A percentile compares a stretch with the other conserved stretches of the same genome.
Evolutionary conservation across 2,329 filamentous ascomycete species (phyloP).

Genomic region (Elsinoe australis): DNA sequence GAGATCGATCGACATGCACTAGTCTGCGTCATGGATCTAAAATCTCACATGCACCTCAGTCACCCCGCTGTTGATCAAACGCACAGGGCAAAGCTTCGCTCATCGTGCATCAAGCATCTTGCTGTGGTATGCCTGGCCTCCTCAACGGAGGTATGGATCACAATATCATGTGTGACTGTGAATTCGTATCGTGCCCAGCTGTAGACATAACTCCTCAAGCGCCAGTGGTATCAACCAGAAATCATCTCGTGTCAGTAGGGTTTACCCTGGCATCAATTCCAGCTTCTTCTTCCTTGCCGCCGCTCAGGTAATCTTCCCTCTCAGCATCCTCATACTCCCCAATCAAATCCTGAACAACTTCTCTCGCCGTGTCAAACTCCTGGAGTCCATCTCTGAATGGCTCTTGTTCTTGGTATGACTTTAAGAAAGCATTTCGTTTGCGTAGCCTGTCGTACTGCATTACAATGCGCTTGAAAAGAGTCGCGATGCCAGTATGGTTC

Average conservation of each 20-base stretch:
- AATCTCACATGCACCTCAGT: slow-evolving; percentile 13
- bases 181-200: too few relatives aligned
- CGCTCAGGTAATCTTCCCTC: slow-evolving; percentile 78
- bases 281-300: slow-evolving; percentile 32
- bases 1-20: neutral
- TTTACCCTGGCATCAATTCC: slow-evolving; percentile 27
- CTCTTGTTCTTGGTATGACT: slow-evolving; percentile 90
- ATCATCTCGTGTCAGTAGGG: slow-evolving; percentile 14
- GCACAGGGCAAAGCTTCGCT: slow-evolving; percentile 11
- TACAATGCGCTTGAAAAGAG: slow-evolving; percentile 90
- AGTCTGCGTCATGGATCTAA: slow-evolving; percentile 15
- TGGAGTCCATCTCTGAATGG: slow-evolving; percentile 85
- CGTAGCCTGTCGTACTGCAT: slow-evolving; percentile 88
- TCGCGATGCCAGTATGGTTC: slow-evolving; percentile 95
- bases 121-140: too few relatives aligned
- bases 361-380: slow-evolving; percentile 90
- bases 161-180: too few relatives aligned
- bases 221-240: slow-evolving; percentile 10
- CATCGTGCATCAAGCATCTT: neutral
- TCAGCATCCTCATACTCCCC: slow-evolving; percentile 95
- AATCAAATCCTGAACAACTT: slow-evolving; percentile 86
- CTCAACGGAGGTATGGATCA: neutral
- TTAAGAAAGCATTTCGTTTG: slow-evolving; percentile 94
- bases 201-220: neutral
- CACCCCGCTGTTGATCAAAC: slow-evolving; percentile 11